A percentile compares a stretch with the other conserved stretches of the same genome.
These are phyloP conservation scores for Clonostachys rhizophaga DNA, from an alignment of 2,329 filamentous ascomycete species.

Conservation along the genomic window DNA sequence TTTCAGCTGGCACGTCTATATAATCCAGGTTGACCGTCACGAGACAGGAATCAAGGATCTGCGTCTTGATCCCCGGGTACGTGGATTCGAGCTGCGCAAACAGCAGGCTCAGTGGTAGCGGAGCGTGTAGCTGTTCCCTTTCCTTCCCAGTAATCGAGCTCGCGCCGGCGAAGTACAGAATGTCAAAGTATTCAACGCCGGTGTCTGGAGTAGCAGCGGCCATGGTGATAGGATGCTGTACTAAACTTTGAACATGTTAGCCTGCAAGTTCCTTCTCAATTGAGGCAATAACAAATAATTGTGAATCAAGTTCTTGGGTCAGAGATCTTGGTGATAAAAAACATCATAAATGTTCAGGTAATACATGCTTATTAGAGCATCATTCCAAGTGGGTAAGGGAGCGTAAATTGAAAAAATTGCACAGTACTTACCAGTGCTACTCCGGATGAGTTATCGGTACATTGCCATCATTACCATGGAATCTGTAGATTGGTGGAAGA, in stretches of 20 bases:
- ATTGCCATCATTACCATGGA: too few relatives aligned
- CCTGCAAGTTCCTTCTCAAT: conserved; percentile 1
- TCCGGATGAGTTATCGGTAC: neutral
- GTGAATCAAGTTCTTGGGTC: conserved; percentile 31
- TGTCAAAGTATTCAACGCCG: conserved; percentile 64
- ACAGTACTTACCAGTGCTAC: conserved; percentile 23
- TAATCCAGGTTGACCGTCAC: conserved; percentile 80
- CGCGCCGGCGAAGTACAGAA: conserved; percentile 80
- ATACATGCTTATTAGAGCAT: conserved; percentile 55
- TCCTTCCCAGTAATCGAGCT: conserved; percentile 66
- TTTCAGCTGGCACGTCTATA: conserved; percentile 58
- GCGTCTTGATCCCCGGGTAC: conserved; percentile 65
- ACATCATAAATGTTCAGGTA: conserved; percentile 55
- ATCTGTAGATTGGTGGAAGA: neutral
- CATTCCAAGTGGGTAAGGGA: conserved; percentile 29
- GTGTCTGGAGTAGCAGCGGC: conserved; percentile 31
- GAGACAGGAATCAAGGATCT: conserved; percentile 67
- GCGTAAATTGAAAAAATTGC: conserved; percentile 2
- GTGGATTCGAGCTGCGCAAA: conserved; percentile 63
- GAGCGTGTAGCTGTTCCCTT: conserved; percentile 61
- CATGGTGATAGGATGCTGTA: neutral
- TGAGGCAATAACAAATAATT: neutral
- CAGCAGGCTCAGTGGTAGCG: conserved; percentile 56
- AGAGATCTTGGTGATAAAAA: conserved; percentile 71
- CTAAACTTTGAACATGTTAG: neutral